Evolutionary conservation across 768 basidiomycete species (phyloP).

Genomic region (Candolleomyces aberdarensis): DNA sequence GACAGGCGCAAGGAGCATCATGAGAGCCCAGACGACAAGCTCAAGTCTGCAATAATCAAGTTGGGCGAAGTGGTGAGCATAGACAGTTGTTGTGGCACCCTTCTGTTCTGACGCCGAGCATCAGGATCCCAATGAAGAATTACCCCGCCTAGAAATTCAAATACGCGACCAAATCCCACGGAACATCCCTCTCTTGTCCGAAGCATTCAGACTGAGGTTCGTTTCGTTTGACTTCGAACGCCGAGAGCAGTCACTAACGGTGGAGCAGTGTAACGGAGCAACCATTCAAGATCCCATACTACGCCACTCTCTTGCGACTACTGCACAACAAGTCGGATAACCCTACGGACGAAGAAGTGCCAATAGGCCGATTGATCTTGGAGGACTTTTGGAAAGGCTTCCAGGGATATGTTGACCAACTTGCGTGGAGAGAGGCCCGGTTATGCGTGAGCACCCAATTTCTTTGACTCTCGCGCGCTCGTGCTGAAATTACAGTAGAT

Average conservation of each 20-base stretch:
- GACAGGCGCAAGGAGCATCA: conserved; percentile 60
- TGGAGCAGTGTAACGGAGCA: conserved; percentile 76
- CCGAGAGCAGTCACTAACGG: conserved; percentile 8
- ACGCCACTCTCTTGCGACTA: conserved; percentile 74
- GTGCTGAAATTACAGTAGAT: conserved; percentile 49
- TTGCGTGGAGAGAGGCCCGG: conserved; percentile 88
- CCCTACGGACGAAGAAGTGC: conserved; percentile 36
- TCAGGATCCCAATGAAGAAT: conserved; percentile 70
- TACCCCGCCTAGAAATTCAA: conserved; percentile 61
- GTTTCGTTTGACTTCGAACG: not conserved
- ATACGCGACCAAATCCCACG: conserved; percentile 58
- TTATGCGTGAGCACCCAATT: conserved; percentile 60
- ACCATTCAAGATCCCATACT: conserved; percentile 90
- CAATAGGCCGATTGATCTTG: conserved; percentile 68
- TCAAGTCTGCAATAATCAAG: conserved; percentile 64
- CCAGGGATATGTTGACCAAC: conserved; percentile 81
- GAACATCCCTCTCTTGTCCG: conserved; percentile 63
- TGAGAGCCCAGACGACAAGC: conserved; percentile 72
- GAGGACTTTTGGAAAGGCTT: conserved; percentile 93
- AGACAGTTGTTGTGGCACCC: not conserved
- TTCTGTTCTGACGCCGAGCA: not conserved
- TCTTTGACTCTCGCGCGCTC: not conserved
- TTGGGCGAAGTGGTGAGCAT: conserved; percentile 77
- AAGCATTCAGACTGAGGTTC: conserved; percentile 74
- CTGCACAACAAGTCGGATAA: conserved; percentile 51